Conservation (phyloP, 192 early-diverging fungal genomes). For the Coemansia sp. region DNA sequence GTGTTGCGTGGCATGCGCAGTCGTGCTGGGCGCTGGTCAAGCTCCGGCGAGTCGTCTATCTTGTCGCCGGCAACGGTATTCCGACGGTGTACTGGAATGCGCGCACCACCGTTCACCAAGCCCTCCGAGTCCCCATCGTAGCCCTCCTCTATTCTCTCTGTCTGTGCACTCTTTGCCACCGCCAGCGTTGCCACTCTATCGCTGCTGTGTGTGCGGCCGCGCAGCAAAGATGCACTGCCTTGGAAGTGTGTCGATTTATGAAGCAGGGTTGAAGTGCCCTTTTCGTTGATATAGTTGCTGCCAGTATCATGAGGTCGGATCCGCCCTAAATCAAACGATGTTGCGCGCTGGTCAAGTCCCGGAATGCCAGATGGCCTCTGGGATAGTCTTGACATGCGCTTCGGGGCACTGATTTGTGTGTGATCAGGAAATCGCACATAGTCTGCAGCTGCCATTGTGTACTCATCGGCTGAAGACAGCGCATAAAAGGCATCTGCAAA, state of each 20-base stretch:
- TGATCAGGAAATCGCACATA: not conserved
- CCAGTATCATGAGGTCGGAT: conserved; percentile 12
- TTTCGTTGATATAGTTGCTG: not conserved
- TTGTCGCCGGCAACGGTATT: conserved; percentile 55
- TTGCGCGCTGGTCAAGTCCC: conserved; percentile 41
- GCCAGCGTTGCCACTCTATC: conserved; percentile 16
- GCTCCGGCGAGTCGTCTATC: conserved; percentile 13
- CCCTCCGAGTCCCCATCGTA: conserved; percentile 53
- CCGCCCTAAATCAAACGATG: conserved; percentile 47
- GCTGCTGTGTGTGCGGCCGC: conserved; percentile 23
- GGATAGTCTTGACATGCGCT: not conserved
- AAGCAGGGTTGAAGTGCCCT: not conserved
- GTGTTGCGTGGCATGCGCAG: conserved; percentile 44
- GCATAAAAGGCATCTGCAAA: conserved; percentile 19
- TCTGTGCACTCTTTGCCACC: conserved; percentile 2
- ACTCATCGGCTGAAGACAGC: conserved; percentile 34
- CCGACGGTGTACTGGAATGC: conserved; percentile 39
- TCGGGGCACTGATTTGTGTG: not conserved
- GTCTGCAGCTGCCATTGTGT: not conserved
- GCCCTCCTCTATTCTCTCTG: conserved; percentile 31
- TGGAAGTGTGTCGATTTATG: not conserved
- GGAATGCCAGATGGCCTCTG: not conserved
- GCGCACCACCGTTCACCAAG: conserved; percentile 15
- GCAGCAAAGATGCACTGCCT: not conserved
- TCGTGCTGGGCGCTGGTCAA: conserved; percentile 13